Evolutionary conservation across 108 stramenopile species (phyloP).

Genomic region (Nitzschia sp.): DNA sequence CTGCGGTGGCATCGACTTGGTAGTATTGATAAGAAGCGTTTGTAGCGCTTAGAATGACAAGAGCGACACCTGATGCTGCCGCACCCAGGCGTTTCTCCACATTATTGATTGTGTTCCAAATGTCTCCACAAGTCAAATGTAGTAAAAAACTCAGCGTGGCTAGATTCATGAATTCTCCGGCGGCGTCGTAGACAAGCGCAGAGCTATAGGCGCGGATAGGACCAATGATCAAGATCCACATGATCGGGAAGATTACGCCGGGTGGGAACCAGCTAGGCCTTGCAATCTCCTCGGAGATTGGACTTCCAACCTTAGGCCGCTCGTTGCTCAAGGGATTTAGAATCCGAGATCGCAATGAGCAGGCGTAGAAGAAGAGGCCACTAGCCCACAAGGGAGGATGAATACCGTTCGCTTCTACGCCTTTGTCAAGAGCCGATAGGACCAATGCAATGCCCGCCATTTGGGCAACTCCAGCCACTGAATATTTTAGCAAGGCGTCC

Average conservation of each 20-base stretch:
- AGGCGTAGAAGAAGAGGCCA: slow-evolving; percentile 25
- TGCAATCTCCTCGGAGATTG: slow-evolving; percentile 51
- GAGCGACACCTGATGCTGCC: slow-evolving; percentile 47
- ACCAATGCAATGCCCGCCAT: neutral
- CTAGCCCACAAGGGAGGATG: neutral
- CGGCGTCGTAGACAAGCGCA: slow-evolving; percentile 49
- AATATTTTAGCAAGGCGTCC: neutral
- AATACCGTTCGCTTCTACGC: neutral
- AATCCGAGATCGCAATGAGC: slow-evolving; percentile 46
- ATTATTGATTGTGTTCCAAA: slow-evolving; percentile 91
- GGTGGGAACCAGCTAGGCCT: slow-evolving; percentile 82
- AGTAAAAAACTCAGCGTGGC: slow-evolving; percentile 61
- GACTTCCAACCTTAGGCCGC: slow-evolving; percentile 41
- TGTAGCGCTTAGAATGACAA: slow-evolving; percentile 40
- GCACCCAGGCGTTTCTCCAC: slow-evolving; percentile 74
- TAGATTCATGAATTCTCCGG: slow-evolving; percentile 29
- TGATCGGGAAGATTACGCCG: slow-evolving; percentile 79
- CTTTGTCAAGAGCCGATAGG: neutral
- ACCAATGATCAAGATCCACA: slow-evolving; percentile 83
- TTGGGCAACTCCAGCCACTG: neutral
- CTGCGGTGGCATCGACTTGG: slow-evolving; percentile 49
- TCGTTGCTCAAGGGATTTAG: slow-evolving; percentile 50
- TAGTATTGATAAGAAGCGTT: slow-evolving; percentile 60
- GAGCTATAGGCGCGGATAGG: slow-evolving; percentile 66
- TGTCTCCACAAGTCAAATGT: slow-evolving; percentile 79